Evolutionary conservation across 108 stramenopile species (phyloP).

Genomic region (Nitzschia putrida): DNA sequence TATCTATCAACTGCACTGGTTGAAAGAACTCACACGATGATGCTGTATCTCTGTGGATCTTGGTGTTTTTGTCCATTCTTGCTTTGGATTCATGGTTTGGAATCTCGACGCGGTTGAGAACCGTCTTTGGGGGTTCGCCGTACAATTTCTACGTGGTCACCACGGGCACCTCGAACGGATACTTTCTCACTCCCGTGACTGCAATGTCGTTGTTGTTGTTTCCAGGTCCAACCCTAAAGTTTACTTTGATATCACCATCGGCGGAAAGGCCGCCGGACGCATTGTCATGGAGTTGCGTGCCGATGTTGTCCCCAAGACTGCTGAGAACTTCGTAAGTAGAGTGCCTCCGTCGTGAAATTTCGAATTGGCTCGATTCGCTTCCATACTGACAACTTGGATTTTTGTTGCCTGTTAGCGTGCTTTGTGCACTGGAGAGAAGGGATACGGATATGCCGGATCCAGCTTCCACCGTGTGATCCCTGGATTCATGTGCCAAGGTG

Average conservation of each 20-base stretch:
- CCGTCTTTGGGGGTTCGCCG: background rate
- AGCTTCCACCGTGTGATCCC: slow-evolving; percentile 97
- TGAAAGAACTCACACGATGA: too few species aligned
- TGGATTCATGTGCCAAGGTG: slow-evolving; percentile 79
- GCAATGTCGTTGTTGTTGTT: slow-evolving; percentile 88
- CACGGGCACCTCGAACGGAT: background rate
- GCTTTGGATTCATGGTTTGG: too few species aligned
- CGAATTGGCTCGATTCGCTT: slow-evolving; percentile 1
- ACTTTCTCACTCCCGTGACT: slow-evolving; percentile 70
- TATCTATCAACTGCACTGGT: too few species aligned
- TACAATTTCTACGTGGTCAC: slow-evolving; percentile 7
- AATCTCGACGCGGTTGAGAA: too few species aligned
- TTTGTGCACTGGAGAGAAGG: slow-evolving; percentile 86
- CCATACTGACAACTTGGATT: background rate
- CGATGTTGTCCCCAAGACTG: slow-evolving; percentile 97
- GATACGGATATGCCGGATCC: slow-evolving; percentile 45
- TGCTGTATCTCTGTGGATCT: too few species aligned
- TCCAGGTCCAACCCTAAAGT: slow-evolving; percentile 63
- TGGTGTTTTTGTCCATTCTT: too few species aligned
- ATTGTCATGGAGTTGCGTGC: slow-evolving; percentile 87
- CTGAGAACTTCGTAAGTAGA: slow-evolving; percentile 71
- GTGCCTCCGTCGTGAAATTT: background rate
- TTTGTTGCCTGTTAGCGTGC: slow-evolving; percentile 27
- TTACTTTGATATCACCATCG: slow-evolving; percentile 90
- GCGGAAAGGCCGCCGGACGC: slow-evolving; percentile 80